These are phyloP conservation scores for Backusella mclennaniae DNA, from an alignment of 192 early-diverging fungal genomes.

Conservation along the genomic window DNA sequence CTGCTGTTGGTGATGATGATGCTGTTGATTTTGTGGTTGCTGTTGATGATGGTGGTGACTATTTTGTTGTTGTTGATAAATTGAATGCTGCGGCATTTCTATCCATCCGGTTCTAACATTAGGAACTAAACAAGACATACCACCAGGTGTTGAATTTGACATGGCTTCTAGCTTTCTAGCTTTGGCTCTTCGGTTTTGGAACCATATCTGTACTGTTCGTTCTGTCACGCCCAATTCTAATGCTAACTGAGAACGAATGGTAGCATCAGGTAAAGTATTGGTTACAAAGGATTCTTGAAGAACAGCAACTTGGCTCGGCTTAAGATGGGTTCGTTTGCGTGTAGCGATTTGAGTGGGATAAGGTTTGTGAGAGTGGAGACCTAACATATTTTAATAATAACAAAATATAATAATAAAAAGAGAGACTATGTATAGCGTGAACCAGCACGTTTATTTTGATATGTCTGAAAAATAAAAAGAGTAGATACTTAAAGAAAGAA, in stretches of 20 bases:
- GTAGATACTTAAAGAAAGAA: background rate
- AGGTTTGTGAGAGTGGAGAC: conserved; percentile 7
- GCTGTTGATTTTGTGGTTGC: background rate
- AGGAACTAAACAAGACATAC: conserved; percentile 10
- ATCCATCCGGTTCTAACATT: conserved; percentile 32
- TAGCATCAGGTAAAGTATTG: conserved; percentile 22
- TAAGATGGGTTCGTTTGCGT: conserved; percentile 24
- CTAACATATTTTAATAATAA: conserved; percentile 9
- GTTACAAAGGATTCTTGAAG: conserved; percentile 31
- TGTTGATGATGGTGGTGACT: background rate
- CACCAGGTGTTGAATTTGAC: background rate
- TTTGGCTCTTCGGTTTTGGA: conserved; percentile 79
- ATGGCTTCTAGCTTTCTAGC: conserved; percentile 22
- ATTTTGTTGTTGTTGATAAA: conserved; percentile 4
- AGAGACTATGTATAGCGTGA: conserved; percentile 11
- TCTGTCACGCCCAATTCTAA: conserved; percentile 49
- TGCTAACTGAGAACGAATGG: conserved; percentile 13
- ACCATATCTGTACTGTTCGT: conserved; percentile 80
- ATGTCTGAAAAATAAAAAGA: background rate
- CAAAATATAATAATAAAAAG: background rate
- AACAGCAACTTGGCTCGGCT: conserved; percentile 28
- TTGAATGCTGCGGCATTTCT: conserved; percentile 14
- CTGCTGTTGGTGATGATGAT: background rate
- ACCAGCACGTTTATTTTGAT: conserved; percentile 7
- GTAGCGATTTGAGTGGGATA: conserved; percentile 9